Base-by-base conservation (phyloP, 106 monocot genomes). In the Cymbidium sinense region DNA sequence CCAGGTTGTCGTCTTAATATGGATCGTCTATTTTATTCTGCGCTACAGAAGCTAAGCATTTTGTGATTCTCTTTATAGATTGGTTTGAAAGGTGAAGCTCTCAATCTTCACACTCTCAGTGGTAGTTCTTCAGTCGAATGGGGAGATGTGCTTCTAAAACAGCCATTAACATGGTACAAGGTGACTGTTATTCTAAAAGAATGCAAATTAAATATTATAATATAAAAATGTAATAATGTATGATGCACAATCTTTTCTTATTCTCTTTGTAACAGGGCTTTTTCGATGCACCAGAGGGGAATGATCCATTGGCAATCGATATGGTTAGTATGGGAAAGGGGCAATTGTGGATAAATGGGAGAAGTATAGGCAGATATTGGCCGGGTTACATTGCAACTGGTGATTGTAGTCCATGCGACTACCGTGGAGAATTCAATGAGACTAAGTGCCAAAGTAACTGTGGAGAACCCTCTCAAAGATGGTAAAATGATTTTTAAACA, bases 151-250 rank as follows among this genome's bases (percentile, higher is more conserved):
- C 79, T 79, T 78, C 83, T 75, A 33, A 86, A 83, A 35, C 91
- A 92, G 43, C 88, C 98, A 12, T 77, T 99, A 35, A 90, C 88
- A 69, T 99, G 98, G 98, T 99, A 99, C 76, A 99, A 99, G 94
- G 95, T 92, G 43, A 77, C 18, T 71, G 33, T 5, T 64, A 11
- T 74, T 31, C 41, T 9, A 71, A 71, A 37, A 21, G 71, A 37
- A 17, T 71, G 30, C 15, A 67, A 33, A 15, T 71, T 70, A 34
- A 31, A 33, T 1, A 7, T 70, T 70, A 30, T 19, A 13, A 10
- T 34, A 11, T 34, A 17, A n/a, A 39, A 0, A 39, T 39, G 3
- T 39, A 39, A 39, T 4, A 71, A 71, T 20, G 13, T 28, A 37
- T 71, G 3, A 34, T 37, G 20, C 74, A 50, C 19, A 43, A 27